Evolutionary conservation across 495 filamentous ascomycete species (phyloP).

Genomic region (Trichoderma reesei): DNA sequence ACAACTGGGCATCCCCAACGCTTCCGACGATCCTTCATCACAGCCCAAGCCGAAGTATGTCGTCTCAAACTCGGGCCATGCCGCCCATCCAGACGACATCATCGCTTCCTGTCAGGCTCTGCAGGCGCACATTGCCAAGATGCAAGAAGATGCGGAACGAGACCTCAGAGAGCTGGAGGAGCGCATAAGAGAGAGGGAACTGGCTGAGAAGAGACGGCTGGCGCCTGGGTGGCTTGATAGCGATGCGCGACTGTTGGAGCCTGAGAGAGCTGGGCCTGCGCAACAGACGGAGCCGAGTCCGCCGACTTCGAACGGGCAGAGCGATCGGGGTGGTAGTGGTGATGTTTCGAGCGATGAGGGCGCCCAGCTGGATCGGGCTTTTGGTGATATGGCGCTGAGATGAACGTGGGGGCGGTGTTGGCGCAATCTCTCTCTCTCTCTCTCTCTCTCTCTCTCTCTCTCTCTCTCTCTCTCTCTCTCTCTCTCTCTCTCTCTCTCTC

Average conservation of each 20-base stretch:
- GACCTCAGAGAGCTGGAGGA: slow-evolving; percentile 63
- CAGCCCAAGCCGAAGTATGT: slow-evolving; percentile 55
- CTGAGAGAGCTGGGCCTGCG: slow-evolving; percentile 37
- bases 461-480: background rate
- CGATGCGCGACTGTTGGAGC: slow-evolving; percentile 74
- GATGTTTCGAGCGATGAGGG: slow-evolving; percentile 46
- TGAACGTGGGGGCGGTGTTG: slow-evolving; percentile 5
- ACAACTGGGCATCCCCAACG: slow-evolving; percentile 43
- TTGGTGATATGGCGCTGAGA: slow-evolving; percentile 53
- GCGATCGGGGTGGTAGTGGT: slow-evolving; percentile 19
- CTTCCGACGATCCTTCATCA: slow-evolving; percentile 33
- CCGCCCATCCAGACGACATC: slow-evolving; percentile 73
- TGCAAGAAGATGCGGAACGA: slow-evolving; percentile 51
- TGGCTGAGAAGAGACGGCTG: slow-evolving; percentile 83
- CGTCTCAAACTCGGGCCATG: slow-evolving; percentile 61
- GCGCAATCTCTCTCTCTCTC: background rate
- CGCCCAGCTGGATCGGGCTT: slow-evolving; percentile 79
- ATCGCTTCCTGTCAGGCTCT: slow-evolving; percentile 68
- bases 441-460: no score
- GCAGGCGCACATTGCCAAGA: slow-evolving; percentile 58
- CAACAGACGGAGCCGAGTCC: slow-evolving; percentile 1
- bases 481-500: no score
- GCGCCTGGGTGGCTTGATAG: slow-evolving; percentile 94
- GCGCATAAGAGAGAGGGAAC: slow-evolving; percentile 59
- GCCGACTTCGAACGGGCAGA: background rate